Conservation (phyloP, 495 filamentous ascomycete genomes). For the Aspergillus baeticus region DNA sequence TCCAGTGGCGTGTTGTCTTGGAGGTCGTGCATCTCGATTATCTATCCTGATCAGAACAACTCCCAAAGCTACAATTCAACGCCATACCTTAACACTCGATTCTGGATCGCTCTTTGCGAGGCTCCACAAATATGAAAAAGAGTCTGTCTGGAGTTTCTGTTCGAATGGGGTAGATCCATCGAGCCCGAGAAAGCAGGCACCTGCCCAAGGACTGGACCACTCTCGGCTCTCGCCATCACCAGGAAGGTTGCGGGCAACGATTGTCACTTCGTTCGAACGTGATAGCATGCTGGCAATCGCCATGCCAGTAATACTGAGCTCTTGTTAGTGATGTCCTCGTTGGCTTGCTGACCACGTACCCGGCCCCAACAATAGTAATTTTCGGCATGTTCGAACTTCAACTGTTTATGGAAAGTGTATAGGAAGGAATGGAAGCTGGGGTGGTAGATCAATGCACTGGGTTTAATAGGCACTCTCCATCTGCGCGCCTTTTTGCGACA, state of each 20-base stretch:
- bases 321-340: neutral
- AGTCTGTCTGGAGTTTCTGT: slow-evolving; percentile 25
- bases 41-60: neutral
- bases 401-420: too few species aligned
- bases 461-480: neutral
- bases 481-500: neutral
- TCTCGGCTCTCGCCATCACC: slow-evolving; percentile 2
- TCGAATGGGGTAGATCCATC: slow-evolving; percentile 20
- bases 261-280: slow-evolving; percentile 23
- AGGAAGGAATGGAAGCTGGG: too few species aligned
- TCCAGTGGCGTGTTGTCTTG: neutral
- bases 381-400: neutral
- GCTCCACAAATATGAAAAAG: slow-evolving; percentile 14
- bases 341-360: neutral
- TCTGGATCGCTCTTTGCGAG: slow-evolving; percentile 21
- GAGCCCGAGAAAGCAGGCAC: slow-evolving; percentile 24
- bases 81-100: slow-evolving; percentile 6
- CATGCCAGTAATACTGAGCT: slow-evolving; percentile 9
- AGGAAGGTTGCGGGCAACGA: slow-evolving; percentile 49
- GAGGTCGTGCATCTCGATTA: neutral
- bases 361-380: slow-evolving; percentile 9
- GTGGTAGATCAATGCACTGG: neutral
- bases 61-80: slow-evolving; percentile 10
- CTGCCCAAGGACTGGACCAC: slow-evolving; percentile 30
- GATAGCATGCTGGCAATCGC: slow-evolving; percentile 10